A percentile compares a stretch with the other conserved stretches of the same genome.
Conservation (phyloP, 495 filamentous ascomycete genomes). For the Xylaria longipes region DNA sequence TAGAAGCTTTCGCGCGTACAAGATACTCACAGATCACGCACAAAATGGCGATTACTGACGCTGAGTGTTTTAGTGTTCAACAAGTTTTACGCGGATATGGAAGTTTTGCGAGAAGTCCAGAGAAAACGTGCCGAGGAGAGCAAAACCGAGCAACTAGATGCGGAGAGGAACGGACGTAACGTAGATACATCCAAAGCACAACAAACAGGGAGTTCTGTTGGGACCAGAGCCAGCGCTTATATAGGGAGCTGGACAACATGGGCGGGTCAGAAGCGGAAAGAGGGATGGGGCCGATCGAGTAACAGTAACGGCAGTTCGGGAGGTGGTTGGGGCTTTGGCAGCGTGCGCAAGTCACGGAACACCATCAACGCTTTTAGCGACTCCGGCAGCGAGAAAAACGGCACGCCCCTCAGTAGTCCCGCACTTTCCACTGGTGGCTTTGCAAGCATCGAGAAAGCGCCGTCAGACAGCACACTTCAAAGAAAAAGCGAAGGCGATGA, state of each 20-base stretch:
- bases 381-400: constrained; percentile 43
- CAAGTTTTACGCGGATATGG: constrained; percentile 87
- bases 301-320: constrained; percentile 30
- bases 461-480: constrained; percentile 30
- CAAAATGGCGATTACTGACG: neutral
- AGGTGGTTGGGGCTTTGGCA: constrained; percentile 48
- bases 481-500: constrained; percentile 34
- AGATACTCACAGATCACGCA: neutral
- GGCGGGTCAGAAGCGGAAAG: constrained; percentile 87
- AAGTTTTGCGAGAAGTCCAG: constrained; percentile 82
- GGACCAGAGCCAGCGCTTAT: constrained; percentile 82
- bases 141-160: constrained; percentile 42
- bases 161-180: constrained; percentile 42
- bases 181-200: constrained; percentile 71
- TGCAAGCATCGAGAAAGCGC: constrained; percentile 35
- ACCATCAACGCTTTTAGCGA: constrained; percentile 27
- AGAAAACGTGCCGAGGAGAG: constrained; percentile 69
- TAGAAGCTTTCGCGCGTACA: neutral
- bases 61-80: constrained; percentile 63
- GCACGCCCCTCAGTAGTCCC: constrained; percentile 39
- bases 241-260: constrained; percentile 94
- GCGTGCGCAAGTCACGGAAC: constrained; percentile 34
- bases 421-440: constrained; percentile 34
- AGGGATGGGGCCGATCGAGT: constrained; percentile 57
- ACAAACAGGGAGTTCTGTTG: constrained; percentile 68